Conservation (phyloP, 495 filamentous ascomycete genomes). For the Penicillium steckii region DNA sequence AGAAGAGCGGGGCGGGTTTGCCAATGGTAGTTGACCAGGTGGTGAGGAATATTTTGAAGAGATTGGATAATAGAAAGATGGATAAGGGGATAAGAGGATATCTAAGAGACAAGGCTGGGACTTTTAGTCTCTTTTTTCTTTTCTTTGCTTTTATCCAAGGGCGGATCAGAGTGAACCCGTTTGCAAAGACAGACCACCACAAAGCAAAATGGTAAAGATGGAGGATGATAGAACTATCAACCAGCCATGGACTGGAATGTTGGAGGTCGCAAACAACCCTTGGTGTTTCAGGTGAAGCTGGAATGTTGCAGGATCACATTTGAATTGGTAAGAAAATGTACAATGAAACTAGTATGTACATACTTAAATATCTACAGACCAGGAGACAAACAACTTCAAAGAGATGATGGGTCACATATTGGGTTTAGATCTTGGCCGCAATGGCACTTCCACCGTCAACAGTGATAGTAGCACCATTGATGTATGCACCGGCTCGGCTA, state of each 20-base stretch:
- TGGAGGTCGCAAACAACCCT: not conserved
- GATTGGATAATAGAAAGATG: too few relatives aligned
- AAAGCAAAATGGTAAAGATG: not conserved
- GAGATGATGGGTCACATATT: too few relatives aligned
- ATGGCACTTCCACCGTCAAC: conserved; percentile 67
- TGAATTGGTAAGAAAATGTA: not conserved
- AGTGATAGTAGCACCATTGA: conserved; percentile 75
- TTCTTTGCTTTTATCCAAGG: not conserved
- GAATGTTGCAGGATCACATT: not conserved
- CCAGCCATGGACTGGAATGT: conserved; percentile 19
- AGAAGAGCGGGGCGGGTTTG: not conserved
- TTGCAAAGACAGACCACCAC: not conserved
- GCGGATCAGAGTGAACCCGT: not conserved
- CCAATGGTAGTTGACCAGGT: too few relatives aligned
- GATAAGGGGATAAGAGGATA: too few relatives aligned
- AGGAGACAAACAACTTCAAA: too few relatives aligned
- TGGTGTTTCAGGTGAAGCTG: not conserved
- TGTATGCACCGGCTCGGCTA: conserved; percentile 67
- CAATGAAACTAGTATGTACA: not conserved
- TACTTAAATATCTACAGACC: not conserved
- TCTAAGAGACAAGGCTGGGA: not conserved
- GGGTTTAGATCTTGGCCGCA: conserved; percentile 52
- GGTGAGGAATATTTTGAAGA: too few relatives aligned
- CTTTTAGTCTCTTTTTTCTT: not conserved
- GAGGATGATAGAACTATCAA: too few relatives aligned